These are phyloP conservation scores for Haberlea rhodopensis DNA, from an alignment of 257 asterid genomes.

Conservation along the genomic window DNA sequence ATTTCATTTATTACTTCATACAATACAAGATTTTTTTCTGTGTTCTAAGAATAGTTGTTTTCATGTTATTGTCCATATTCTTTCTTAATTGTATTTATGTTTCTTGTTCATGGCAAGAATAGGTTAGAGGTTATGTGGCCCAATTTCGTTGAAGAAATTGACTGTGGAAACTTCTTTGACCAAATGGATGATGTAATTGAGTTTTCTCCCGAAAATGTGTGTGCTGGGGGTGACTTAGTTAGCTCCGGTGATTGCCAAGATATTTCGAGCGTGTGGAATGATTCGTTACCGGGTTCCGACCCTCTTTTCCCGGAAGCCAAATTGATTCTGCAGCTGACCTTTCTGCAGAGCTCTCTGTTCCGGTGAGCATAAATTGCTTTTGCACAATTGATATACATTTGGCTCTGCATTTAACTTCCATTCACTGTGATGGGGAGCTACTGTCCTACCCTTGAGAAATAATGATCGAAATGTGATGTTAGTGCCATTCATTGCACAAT, in stretches of 20 bases:
- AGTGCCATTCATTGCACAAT: no score
- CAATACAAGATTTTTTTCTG: not conserved
- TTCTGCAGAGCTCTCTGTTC: constrained; percentile 78
- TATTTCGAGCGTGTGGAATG: constrained; percentile 66
- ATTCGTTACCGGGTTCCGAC: constrained; percentile 49
- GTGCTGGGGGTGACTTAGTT: constrained; percentile 40
- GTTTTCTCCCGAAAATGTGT: constrained; percentile 69
- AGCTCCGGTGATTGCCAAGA: constrained; percentile 50
- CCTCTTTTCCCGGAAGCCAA: constrained; percentile 47
- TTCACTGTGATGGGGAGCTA: no score
- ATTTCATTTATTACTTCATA: constrained; percentile 1
- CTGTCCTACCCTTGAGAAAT: no score
- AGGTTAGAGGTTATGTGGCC: constrained; percentile 48
- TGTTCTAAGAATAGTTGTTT: not conserved
- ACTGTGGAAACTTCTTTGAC: constrained; percentile 79
- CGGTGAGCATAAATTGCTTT: constrained; percentile 46
- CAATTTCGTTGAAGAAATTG: constrained; percentile 61
- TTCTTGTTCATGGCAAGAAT: constrained; percentile 25
- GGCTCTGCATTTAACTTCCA: not conserved
- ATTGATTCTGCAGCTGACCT: constrained; percentile 50
- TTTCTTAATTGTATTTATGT: constrained; percentile 2
- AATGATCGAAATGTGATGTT: no score
- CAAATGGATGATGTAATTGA: constrained; percentile 89
- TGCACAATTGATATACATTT: constrained; percentile 1
- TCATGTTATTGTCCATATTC: not conserved